These are phyloP conservation scores for Lipomyces japonicus DNA, from an alignment of 805 yeast genomes.

Conservation along the genomic window DNA sequence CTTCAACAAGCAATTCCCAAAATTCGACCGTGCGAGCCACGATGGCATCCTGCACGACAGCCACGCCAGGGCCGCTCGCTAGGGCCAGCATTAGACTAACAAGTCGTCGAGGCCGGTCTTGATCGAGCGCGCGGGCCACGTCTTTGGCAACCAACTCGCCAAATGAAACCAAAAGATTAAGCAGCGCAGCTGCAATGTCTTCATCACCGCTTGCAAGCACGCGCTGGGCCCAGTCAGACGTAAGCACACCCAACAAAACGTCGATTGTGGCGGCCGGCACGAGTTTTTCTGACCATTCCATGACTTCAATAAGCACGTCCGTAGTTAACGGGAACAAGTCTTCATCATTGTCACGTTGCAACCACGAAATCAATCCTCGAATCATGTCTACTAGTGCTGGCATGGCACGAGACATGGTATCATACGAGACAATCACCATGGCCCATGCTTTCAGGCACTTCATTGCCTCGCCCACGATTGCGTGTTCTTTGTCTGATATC, in stretches of 20 bases:
- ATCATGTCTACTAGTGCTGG: slow-evolving; percentile 3
- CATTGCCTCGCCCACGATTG: slow-evolving; percentile 12
- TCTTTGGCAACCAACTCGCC: slow-evolving; percentile 22
- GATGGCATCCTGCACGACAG: slow-evolving; percentile 19
- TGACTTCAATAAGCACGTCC: slow-evolving; percentile 18
- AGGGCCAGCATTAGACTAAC: slow-evolving; percentile 14
- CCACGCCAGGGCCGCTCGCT: slow-evolving; percentile 19
- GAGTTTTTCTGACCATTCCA: slow-evolving; percentile 23
- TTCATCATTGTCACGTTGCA: slow-evolving; percentile 15
- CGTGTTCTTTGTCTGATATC: slow-evolving; percentile 2
- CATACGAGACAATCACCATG: slow-evolving; percentile 5
- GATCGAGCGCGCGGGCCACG: slow-evolving; percentile 4
- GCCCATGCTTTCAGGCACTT: slow-evolving; percentile 21
- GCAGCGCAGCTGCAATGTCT: slow-evolving; percentile 27
- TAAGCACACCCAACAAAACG: slow-evolving; percentile 5
- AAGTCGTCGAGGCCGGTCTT: slow-evolving; percentile 3
- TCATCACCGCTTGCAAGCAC: slow-evolving; percentile 40
- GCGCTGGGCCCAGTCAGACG: slow-evolving; percentile 27
- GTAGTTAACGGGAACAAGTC: slow-evolving; percentile 12
- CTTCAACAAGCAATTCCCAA: slow-evolving; percentile 27
- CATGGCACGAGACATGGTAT: slow-evolving; percentile 3
- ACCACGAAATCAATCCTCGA: slow-evolving; percentile 3
- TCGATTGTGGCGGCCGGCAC: slow-evolving; percentile 4
- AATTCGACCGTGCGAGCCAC: slow-evolving; percentile 29
- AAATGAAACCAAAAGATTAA: slow-evolving; percentile 19